These are phyloP conservation scores for Sonneratia caseolaris DNA, from an alignment of 345 rosid species.

Conservation along the genomic window DNA sequence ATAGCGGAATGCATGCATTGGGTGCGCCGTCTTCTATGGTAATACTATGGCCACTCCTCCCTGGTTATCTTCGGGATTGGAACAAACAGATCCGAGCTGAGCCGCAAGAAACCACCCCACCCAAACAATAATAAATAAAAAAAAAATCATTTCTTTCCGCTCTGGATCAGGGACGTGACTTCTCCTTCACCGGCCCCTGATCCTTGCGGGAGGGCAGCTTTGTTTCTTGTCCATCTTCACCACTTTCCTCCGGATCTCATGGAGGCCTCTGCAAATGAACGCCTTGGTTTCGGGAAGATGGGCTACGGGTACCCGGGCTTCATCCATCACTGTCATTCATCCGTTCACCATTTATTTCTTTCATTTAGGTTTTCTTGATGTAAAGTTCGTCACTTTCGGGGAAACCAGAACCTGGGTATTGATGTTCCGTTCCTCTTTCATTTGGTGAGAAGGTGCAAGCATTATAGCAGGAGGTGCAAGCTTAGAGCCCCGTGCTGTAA, in stretches of 20 bases:
- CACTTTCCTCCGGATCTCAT: slow-evolving; percentile 25
- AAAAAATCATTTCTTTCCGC: slow-evolving; percentile 1
- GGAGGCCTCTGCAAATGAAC: slow-evolving; percentile 60
- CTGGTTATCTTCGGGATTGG: too few relatives aligned
- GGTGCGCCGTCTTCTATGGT: too few relatives aligned
- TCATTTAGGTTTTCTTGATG: slow-evolving; percentile 6
- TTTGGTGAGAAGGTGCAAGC: slow-evolving; percentile 49
- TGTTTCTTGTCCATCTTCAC: not conserved
- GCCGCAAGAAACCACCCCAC: not conserved
- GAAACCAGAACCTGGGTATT: slow-evolving; percentile 2
- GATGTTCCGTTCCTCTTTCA: not conserved
- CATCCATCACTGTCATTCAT: not conserved
- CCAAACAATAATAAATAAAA: not conserved
- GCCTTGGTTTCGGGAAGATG: slow-evolving; percentile 86
- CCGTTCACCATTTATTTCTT: not conserved
- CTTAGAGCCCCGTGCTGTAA: slow-evolving; percentile 95
- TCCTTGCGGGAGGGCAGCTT: slow-evolving; percentile 10
- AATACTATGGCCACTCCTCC: too few relatives aligned
- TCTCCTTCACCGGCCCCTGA: slow-evolving; percentile 1
- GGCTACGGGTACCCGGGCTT: slow-evolving; percentile 54
- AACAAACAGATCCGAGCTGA: not conserved
- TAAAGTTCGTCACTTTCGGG: slow-evolving; percentile 1
- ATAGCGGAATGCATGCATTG: too few relatives aligned
- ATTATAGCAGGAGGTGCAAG: slow-evolving; percentile 85
- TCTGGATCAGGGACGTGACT: slow-evolving; percentile 12